Base-by-base conservation (phyloP, 2,329 filamentous ascomycete species). In the Claviceps citrina region DNA sequence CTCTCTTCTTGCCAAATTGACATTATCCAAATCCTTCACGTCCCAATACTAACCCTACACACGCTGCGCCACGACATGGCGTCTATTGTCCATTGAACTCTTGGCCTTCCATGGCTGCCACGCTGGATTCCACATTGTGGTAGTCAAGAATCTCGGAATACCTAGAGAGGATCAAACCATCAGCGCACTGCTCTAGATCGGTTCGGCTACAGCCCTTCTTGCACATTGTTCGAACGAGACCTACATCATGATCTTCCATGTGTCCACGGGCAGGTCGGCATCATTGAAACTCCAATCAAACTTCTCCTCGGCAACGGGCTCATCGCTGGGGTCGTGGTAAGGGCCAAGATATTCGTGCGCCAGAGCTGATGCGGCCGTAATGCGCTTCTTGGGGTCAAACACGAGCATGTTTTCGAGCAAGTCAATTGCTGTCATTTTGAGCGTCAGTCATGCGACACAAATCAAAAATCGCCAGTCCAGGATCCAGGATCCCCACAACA, bases 221-320 rank as follows among this genome's bases (percentile, higher is more conserved):
- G 28, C 3, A 31, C 9, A 31, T 15, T 9, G 7, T 22, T 2
- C 6, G 6, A 8, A 8, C 13, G 24, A 15, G 15, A 18, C 81
- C 57, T 71, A 94, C 91, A 98, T 98, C 91, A 96, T 98, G 59
- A 98, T 95, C 69, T 98, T 98, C 91, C 91, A 98, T n/a, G 87
- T 94, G 58, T 98, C 91, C 38, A 96, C 87, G 1, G 91, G 89
- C 42, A 98, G 68, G 57, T 98, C 91, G 36, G 89, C 91, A 53
- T 98, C 91, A 61, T 96, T 96, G 66, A 98, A 98, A 40, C 87
- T 95, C 91, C 91, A 98, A 60, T 98, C 91, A 54, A 98, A 98
- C 66, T 94, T 95, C 68, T 95, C 87, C 45, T 94, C 84, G 18
- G 91, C 84, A 13, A 86, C 79, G 1, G 91, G 91, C 68, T 98